Evolutionary conservation across 2,329 filamentous ascomycete species (phyloP), one percentile per base, ranked within the genome.

Genomic region (Didymella lethalis): DNA sequence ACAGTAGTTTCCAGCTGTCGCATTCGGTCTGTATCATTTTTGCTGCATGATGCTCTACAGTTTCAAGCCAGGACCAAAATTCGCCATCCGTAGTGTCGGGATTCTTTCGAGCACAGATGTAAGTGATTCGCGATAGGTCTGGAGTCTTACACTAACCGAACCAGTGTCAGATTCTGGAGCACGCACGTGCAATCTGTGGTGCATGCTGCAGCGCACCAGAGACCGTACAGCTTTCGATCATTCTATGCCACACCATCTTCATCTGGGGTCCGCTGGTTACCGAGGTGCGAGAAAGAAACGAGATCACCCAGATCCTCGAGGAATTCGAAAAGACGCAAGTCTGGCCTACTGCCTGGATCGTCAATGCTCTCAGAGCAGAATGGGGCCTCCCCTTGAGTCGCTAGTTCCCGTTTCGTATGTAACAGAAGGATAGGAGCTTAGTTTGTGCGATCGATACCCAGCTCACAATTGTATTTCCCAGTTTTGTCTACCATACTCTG

Each of bases 301-400:
- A 69, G 28, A 61, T 75, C 12, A 23, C 73, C 6, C 53, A 63
- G 14, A 63, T 75, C 12, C 60, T 75, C 11, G 43, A 56, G 6
- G 43, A 64, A 2, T 65, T 74, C 20, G 71, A 74, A 49, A 61
- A 32, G 3, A 58, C 48, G 20, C 64, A 74, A 14, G 55, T 66
- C 2, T 75, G 72, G 72, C 72, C 72, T 7, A 75, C 71, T 8
- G 60, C 64, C 7, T 74, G 72, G 72, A 73, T 75, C 28, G 62
- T 68, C 36, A 69, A 65, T 23, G 67, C 66, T 20, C 54, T 75
- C 16, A 72, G 62, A 43, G 20, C 20, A 12, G 64, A 74, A 52
- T 75, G 72, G 71, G 69, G 63, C 7, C n/a, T 64, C 2, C 16
- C 12, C 14, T 23, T n/a, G 41, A 44, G 8, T 14, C 11, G 8